phyloP scores from a whole-genome alignment of 2,329 filamentous ascomycete species.

The Leptographium lundbergii region DNA sequence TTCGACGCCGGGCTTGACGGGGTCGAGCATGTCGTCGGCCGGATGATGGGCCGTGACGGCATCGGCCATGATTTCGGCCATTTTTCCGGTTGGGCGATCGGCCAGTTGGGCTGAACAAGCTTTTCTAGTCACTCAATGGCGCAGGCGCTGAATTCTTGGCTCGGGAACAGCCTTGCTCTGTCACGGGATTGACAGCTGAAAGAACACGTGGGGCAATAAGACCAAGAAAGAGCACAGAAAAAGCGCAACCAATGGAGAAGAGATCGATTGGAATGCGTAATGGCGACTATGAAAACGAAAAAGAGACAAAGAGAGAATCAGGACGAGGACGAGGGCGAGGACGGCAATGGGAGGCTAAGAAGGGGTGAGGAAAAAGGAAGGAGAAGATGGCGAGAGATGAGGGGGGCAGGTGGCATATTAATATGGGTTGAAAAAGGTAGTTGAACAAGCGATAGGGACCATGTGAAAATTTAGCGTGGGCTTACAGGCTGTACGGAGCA shows the following conservation, averaged over 20 bases:
- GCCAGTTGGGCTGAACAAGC: not conserved
- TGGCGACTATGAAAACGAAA: not conserved
- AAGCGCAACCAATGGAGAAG: not conserved
- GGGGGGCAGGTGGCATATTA: constrained; percentile 1
- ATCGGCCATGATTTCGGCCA: not conserved
- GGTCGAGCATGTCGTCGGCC: not conserved
- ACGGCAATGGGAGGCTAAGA: not conserved
- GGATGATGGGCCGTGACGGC: not conserved
- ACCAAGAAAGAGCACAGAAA: not conserved
- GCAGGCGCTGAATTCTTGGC: not conserved
- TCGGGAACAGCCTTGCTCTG: not conserved
- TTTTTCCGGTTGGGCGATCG: not conserved
- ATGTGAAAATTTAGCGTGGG: not conserved
- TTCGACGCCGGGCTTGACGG: not conserved
- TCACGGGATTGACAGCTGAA: not conserved
- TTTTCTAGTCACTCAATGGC: constrained; percentile 1
- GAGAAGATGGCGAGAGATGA: not conserved
- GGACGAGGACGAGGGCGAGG: not conserved
- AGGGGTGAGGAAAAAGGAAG: not conserved
- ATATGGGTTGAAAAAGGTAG: not conserved
- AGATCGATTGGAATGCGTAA: not conserved
- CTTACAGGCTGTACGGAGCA: not conserved
- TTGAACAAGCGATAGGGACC: not conserved
- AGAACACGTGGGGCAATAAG: not conserved
- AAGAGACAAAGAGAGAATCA: not conserved